A percentile compares a stretch with the other conserved stretches of the same genome.
phyloP scores from a whole-genome alignment of 2,329 filamentous ascomycete genomes.

The Rhexocercosporidium sp. region DNA sequence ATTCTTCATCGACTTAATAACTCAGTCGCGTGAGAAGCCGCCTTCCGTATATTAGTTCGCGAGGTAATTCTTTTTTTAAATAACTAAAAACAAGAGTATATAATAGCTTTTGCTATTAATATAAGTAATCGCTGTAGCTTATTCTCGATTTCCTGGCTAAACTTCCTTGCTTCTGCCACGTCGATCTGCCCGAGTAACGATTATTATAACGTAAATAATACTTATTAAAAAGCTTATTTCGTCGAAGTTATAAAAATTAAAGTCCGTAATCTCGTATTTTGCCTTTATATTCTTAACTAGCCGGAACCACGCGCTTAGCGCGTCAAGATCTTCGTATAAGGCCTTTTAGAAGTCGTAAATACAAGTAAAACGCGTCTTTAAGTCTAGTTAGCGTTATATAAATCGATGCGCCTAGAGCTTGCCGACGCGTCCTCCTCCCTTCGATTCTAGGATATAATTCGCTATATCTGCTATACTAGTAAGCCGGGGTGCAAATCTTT shows the following conservation, averaged over 20 bases:
- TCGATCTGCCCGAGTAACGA: neutral
- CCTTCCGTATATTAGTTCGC: neutral
- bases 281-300: neutral
- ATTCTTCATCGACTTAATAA: neutral
- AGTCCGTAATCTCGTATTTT: neutral
- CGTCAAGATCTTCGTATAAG: neutral
- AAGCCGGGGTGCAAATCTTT: neutral
- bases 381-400: neutral
- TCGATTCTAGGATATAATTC: neutral
- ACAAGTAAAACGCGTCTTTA: neutral
- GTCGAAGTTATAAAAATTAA: neutral
- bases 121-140: neutral
- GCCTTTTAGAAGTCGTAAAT: neutral
- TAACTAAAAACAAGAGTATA: neutral
- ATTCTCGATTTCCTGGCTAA: neutral
- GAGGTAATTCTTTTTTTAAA: neutral
- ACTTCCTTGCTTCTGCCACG: neutral
- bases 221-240: neutral
- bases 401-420: neutral
- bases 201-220: neutral
- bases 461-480: neutral
- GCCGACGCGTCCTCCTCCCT: neutral
- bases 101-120: neutral
- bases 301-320: neutral
- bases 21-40: neutral